A percentile compares a stretch with the other conserved stretches of the same genome.
Conservation (phyloP, 805 yeast genomes). For the Lachancea thermotolerans region DNA sequence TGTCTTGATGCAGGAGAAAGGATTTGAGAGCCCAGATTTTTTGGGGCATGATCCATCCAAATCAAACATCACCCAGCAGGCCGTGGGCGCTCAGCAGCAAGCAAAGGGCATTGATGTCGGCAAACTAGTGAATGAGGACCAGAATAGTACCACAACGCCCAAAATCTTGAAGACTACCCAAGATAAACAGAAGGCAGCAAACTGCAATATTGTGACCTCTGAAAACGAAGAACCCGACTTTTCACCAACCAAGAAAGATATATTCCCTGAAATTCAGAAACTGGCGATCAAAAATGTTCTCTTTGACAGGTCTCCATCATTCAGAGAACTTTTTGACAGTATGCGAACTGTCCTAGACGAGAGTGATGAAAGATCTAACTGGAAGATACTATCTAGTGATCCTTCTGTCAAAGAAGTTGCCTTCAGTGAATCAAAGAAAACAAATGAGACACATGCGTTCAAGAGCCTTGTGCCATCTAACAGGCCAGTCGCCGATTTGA, state of each 20-base stretch:
- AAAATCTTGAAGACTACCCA: too few relatives aligned
- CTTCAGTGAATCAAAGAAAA: not conserved
- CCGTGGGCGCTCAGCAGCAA: too few relatives aligned
- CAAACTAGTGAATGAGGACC: too few relatives aligned
- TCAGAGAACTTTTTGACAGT: slow-evolving; percentile 26
- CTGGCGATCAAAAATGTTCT: not conserved
- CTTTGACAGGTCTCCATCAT: slow-evolving; percentile 24
- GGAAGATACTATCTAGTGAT: slow-evolving; percentile 26
- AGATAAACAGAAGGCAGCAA: not conserved
- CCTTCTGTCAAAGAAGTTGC: slow-evolving; percentile 8
- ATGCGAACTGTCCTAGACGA: slow-evolving; percentile 29
- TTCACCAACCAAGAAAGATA: not conserved
- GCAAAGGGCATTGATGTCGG: too few relatives aligned
- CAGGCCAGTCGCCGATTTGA: not conserved
- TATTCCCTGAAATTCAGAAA: not conserved
- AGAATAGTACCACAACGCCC: too few relatives aligned
- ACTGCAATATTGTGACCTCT: not conserved
- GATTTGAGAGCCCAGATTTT: too few relatives aligned
- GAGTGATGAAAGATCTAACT: slow-evolving; percentile 27
- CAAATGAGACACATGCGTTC: not conserved
- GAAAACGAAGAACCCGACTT: not conserved
- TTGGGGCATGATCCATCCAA: too few relatives aligned
- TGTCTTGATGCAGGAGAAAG: slow-evolving; percentile 6
- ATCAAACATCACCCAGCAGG: too few relatives aligned
- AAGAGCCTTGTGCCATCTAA: not conserved